Percentiles rank a stretch among this genome's conserved stretches.
Conservation (phyloP, 2,329 filamentous ascomycete genomes). For the Fusarium redolens region DNA sequence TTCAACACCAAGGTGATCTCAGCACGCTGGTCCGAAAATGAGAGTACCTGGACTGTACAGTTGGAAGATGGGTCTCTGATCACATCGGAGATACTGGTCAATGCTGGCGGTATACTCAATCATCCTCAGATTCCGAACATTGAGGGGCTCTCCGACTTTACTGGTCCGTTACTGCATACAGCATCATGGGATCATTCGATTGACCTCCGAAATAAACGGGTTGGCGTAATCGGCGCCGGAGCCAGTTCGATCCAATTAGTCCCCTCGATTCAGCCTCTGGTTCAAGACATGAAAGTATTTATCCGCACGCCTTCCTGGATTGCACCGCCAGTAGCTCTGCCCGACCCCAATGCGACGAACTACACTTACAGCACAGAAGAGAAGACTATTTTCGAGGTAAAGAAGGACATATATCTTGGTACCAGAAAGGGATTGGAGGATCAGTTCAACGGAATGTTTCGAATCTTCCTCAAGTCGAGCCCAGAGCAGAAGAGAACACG, state of each 20-base stretch:
- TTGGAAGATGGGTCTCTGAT: neutral
- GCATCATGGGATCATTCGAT: slow-evolving; percentile 62
- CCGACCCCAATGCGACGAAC: slow-evolving; percentile 51
- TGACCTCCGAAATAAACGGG: slow-evolving; percentile 51
- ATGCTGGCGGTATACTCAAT: slow-evolving; percentile 60
- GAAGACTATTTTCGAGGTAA: slow-evolving; percentile 52
- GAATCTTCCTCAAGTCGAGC: slow-evolving; percentile 57
- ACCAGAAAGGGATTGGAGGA: slow-evolving; percentile 57
- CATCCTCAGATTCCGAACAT: slow-evolving; percentile 65
- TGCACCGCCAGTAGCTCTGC: slow-evolving; percentile 47
- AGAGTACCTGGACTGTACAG: neutral
- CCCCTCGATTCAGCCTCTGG: slow-evolving; percentile 56
- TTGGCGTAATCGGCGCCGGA: slow-evolving; percentile 56
- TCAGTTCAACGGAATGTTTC: slow-evolving; percentile 59
- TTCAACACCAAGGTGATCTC: slow-evolving; percentile 44
- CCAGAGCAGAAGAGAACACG: slow-evolving; percentile 54
- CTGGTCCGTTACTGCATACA: slow-evolving; percentile 63
- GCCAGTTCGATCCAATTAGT: slow-evolving; percentile 60
- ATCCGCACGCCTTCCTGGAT: slow-evolving; percentile 64
- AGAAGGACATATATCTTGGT: slow-evolving; percentile 53
- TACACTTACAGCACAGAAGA: slow-evolving; percentile 57
- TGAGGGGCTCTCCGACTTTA: slow-evolving; percentile 57
- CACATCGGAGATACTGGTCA: slow-evolving; percentile 59
- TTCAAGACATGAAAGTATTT: slow-evolving; percentile 59
- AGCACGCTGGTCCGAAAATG: slow-evolving; percentile 47